These are phyloP conservation scores for Mycena pura DNA, from an alignment of 768 basidiomycete species.

Conservation along the genomic window DNA sequence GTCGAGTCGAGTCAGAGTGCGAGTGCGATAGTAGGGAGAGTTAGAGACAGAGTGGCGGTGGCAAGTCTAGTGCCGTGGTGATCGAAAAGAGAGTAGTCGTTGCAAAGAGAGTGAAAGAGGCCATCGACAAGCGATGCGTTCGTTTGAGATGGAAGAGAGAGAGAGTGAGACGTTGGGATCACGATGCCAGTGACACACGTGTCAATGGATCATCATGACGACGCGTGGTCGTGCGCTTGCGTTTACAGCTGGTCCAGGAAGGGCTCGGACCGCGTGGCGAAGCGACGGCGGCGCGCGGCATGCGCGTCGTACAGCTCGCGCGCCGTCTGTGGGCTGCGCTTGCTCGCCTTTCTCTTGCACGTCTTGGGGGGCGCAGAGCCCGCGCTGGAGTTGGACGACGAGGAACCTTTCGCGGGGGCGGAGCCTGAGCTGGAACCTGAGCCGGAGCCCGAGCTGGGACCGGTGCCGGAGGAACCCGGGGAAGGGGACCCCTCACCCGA, in stretches of 20 bases:
- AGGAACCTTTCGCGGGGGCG: background rate
- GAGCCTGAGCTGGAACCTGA: background rate
- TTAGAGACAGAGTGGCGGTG: conserved; percentile 9
- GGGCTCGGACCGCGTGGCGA: background rate
- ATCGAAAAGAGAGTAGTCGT: conserved; percentile 13
- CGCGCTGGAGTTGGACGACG: background rate
- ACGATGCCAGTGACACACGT: background rate
- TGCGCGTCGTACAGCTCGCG: too few relatives aligned
- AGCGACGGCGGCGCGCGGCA: conserved; percentile 17
- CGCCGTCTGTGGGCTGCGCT: too few relatives aligned
- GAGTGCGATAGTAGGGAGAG: conserved; percentile 9
- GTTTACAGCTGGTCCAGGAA: conserved; percentile 14
- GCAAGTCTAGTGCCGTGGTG: conserved; percentile 24
- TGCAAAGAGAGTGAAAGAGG: conserved; percentile 7
- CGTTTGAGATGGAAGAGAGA: background rate
- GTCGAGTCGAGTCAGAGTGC: conserved; percentile 3
- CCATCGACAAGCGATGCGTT: conserved; percentile 14
- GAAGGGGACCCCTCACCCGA: background rate
- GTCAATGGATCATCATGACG: too few relatives aligned
- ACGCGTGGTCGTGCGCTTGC: too few relatives aligned
- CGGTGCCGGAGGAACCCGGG: background rate
- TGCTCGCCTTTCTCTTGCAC: too few relatives aligned
- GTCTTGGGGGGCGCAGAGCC: background rate
- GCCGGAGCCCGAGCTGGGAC: background rate
- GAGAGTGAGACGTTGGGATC: background rate